Conservation (phyloP, 2,329 filamentous ascomycete genomes). For the Alternaria triticimaculans region DNA sequence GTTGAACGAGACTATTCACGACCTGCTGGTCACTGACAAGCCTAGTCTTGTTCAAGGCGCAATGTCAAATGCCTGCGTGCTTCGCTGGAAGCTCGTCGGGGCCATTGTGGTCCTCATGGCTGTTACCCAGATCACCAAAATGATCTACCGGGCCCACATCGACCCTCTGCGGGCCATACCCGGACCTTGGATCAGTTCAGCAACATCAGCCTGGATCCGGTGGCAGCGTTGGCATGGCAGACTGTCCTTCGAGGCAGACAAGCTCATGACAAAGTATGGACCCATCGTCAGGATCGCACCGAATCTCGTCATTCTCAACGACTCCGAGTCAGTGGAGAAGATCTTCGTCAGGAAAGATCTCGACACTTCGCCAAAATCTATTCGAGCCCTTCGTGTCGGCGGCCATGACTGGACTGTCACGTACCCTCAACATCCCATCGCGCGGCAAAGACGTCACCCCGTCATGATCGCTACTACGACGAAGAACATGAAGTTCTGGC, state of each 20-base stretch:
- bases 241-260: conserved; percentile 26
- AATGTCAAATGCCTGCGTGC: not conserved
- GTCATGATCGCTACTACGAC: conserved; percentile 31
- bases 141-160: conserved; percentile 18
- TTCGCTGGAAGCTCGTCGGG: not conserved
- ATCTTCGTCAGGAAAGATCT: conserved; percentile 25
- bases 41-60: not conserved
- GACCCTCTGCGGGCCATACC: conserved; percentile 22
- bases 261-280: conserved; percentile 24
- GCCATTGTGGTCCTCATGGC: not conserved
- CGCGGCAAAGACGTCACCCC: conserved; percentile 20
- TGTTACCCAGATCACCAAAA: conserved; percentile 2
- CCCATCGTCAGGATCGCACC: conserved; percentile 27
- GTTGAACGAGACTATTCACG: not conserved
- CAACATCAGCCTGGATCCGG: conserved; percentile 23
- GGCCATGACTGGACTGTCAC: conserved; percentile 31
- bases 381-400: conserved; percentile 26
- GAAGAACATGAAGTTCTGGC: conserved; percentile 24
- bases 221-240: conserved; percentile 29
- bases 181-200: conserved; percentile 26
- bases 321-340: conserved; percentile 22
- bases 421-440: conserved; percentile 27
- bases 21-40: not conserved
- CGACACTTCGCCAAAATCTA: conserved; percentile 26
- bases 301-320: conserved; percentile 27